phyloP scores from a whole-genome alignment of 1,284 basidiomycete species.

The Uromyces viciae-fabae region DNA sequence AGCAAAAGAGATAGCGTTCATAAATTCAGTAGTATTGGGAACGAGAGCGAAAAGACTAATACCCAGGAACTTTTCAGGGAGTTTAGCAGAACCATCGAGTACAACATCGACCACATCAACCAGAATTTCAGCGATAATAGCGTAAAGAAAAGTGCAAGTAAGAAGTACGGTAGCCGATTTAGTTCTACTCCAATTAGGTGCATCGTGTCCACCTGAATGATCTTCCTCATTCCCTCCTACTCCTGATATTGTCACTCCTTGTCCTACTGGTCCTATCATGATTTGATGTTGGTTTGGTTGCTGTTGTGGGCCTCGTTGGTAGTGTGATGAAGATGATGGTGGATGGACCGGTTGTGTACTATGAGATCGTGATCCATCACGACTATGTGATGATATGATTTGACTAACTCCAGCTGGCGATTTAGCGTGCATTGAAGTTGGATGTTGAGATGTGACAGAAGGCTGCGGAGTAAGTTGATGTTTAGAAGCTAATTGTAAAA shows the following conservation, averaged over 20 bases:
- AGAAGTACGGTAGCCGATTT: conserved; percentile 82
- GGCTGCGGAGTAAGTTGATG: conserved; percentile 37
- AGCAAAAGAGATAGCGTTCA: conserved; percentile 99
- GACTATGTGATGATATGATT: conserved; percentile 3
- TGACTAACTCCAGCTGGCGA: background rate
- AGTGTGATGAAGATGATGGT: background rate
- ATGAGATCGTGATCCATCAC: conserved; percentile 11
- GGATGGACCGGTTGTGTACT: background rate
- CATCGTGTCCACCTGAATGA: conserved; percentile 75
- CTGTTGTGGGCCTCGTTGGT: too few species aligned
- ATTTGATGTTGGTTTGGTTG: too few species aligned
- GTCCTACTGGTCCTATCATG: conserved; percentile 2
- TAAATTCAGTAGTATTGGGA: conserved; percentile 98
- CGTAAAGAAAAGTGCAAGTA: conserved; percentile 86
- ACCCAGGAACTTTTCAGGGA: conserved; percentile 96
- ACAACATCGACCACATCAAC: conserved; percentile 95
- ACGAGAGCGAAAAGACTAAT: conserved; percentile 95
- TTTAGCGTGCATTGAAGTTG: too few species aligned
- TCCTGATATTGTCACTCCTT: background rate
- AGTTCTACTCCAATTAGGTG: conserved; percentile 85
- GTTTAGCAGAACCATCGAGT: conserved; percentile 70
- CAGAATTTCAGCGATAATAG: conserved; percentile 89
- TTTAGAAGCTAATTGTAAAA: conserved; percentile 31
- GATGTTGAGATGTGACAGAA: background rate
- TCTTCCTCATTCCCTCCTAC: background rate